These are phyloP conservation scores for Syzygium syzygioides DNA, from an alignment of 441 rosid species.

Conservation along the genomic window DNA sequence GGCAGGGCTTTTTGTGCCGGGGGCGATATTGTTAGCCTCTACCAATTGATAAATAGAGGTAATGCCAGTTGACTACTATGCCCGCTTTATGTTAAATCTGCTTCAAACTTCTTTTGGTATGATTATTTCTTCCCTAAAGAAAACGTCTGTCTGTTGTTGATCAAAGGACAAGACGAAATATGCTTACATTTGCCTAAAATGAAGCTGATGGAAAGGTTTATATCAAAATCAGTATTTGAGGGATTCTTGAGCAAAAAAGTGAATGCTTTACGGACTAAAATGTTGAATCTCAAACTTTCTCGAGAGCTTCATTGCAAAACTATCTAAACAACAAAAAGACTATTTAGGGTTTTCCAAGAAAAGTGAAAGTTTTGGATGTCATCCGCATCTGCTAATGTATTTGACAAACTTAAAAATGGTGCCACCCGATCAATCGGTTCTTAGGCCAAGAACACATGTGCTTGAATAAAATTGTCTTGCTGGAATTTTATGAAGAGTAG, in stretches of 20 bases:
- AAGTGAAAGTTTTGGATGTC: neutral
- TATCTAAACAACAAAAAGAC: neutral
- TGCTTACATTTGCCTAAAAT: neutral
- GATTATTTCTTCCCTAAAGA: neutral
- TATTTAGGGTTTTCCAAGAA: neutral
- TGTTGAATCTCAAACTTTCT: neutral
- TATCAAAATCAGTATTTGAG: neutral
- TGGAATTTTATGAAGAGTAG: neutral
- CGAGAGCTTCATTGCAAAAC: neutral
- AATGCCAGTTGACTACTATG: neutral
- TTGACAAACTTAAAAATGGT: neutral
- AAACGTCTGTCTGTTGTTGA: neutral
- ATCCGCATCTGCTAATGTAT: neutral
- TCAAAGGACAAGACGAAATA: neutral
- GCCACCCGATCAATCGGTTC: neutral
- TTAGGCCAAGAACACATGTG: neutral
- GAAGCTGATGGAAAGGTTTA: neutral
- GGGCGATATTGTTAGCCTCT: constrained; percentile 74
- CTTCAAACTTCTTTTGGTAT: neutral
- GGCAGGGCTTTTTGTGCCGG: constrained; percentile 98
- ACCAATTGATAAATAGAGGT: constrained; percentile 66
- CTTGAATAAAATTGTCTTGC: neutral
- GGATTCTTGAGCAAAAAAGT: neutral
- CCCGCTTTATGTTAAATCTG: neutral
- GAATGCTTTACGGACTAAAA: neutral